phyloP scores from a whole-genome alignment of 768 basidiomycete species.

The Suillus subaureus region DNA sequence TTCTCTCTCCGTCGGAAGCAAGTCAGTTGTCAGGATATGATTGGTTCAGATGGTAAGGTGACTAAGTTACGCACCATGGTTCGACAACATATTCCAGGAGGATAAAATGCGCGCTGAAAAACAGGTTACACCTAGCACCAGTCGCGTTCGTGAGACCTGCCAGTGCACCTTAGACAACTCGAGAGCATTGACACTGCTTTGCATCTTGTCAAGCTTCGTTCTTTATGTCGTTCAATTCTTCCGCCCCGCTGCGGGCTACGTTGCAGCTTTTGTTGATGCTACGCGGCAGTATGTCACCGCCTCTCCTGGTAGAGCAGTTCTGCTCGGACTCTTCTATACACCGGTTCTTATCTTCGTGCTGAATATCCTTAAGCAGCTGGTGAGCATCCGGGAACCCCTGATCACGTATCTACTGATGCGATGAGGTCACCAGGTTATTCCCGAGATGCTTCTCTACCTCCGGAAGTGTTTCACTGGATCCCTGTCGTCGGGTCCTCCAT shows the following conservation, averaged over 20 bases:
- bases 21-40: not conserved
- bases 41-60: constrained; percentile 17
- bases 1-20: constrained; percentile 12
- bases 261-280: constrained; percentile 18
- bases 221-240: constrained; percentile 28
- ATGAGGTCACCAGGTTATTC: constrained; percentile 57
- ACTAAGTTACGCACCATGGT: constrained; percentile 24
- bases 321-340: constrained; percentile 56
- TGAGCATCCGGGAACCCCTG: constrained; percentile 36
- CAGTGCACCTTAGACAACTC: not conserved
- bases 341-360: constrained; percentile 69
- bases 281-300: constrained; percentile 21
- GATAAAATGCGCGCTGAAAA: constrained; percentile 14
- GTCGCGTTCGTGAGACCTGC: constrained; percentile 4
- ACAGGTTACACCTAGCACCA: not conserved
- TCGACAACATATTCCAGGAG: constrained; percentile 10
- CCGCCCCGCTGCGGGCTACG: constrained; percentile 27
- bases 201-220: constrained; percentile 1
- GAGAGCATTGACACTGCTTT: constrained; percentile 2
- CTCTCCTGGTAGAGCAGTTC: constrained; percentile 31
- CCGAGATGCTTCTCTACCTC: constrained; percentile 72
- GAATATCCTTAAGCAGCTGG: constrained; percentile 81
- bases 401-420: constrained; percentile 5
- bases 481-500: constrained; percentile 90
- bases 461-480: constrained; percentile 90